Percentiles rank a stretch among this genome's conserved stretches.
phyloP scores from a whole-genome alignment of 164 flowering plant genomes.

The Magnolia changhungtana region DNA sequence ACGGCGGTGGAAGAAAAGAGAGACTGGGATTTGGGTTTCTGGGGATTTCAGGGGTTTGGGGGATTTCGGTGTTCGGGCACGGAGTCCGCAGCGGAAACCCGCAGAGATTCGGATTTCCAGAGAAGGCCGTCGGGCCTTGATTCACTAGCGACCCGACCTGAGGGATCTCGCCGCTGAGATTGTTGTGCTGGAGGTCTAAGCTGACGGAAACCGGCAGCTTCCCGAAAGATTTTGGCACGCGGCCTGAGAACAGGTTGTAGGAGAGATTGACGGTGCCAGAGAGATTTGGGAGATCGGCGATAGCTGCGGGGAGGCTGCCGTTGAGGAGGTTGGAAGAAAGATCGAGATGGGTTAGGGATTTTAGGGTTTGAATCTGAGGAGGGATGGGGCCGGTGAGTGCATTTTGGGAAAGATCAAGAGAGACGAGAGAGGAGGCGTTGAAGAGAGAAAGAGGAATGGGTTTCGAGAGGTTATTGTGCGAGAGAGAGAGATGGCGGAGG shows the following conservation, averaged over 20 bases:
- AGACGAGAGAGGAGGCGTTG: conserved; percentile 44
- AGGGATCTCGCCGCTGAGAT: conserved; percentile 76
- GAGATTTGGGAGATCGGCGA: conserved; percentile 40
- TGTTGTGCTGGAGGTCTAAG: conserved; percentile 70
- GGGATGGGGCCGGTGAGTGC: conserved; percentile 64
- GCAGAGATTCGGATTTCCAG: conserved; percentile 80
- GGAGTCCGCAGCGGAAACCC: conserved; percentile 68
- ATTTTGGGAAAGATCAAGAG: conserved; percentile 74
- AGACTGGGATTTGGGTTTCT: conserved; percentile 21
- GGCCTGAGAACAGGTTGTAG: conserved; percentile 62
- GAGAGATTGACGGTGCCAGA: conserved; percentile 72
- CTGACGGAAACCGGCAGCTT: conserved; percentile 58
- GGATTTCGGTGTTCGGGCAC: conserved; percentile 52
- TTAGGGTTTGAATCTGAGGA: conserved; percentile 36
- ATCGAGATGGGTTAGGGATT: conserved; percentile 42
- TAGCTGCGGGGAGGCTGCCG: conserved; percentile 59
- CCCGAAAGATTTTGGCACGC: conserved; percentile 65
- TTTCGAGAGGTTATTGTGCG: conserved; percentile 56
- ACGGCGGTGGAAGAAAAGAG: neutral
- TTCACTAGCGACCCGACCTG: conserved; percentile 68
- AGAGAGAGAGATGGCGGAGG: conserved; percentile 47
- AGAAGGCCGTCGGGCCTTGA: conserved; percentile 93
- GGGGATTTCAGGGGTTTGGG: conserved; percentile 25
- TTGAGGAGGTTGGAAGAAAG: conserved; percentile 66
- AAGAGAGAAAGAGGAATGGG: conserved; percentile 56